Conservation (phyloP, 2,329 filamentous ascomycete species). For the Madurella fahalii region DNA sequence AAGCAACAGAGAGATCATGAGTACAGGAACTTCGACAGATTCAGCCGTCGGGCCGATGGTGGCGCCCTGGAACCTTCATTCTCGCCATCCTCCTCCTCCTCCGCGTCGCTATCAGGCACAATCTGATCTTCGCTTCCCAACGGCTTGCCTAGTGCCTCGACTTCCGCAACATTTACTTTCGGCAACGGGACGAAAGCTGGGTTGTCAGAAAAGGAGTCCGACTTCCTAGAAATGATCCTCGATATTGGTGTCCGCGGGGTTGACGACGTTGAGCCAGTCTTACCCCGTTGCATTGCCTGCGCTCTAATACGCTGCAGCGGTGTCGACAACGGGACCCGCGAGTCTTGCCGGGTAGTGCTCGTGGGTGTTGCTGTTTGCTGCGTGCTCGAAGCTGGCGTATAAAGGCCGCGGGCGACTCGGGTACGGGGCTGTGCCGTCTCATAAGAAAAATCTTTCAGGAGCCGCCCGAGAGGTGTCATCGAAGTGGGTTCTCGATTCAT, state of each 20-base stretch:
- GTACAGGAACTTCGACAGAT: constrained; percentile 49
- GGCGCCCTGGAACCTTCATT: constrained; percentile 25
- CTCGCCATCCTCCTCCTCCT: constrained; percentile 39
- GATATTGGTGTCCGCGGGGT: constrained; percentile 24
- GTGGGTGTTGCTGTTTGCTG: constrained; percentile 17
- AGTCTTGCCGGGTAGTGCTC: neutral
- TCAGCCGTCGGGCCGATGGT: constrained; percentile 32
- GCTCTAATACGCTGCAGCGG: constrained; percentile 52
- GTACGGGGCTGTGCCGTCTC: constrained; percentile 23
- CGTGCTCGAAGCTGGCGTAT: constrained; percentile 34
- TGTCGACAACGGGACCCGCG: constrained; percentile 33
- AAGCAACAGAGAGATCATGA: constrained; percentile 19
- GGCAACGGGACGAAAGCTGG: constrained; percentile 54
- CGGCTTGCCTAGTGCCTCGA: constrained; percentile 46
- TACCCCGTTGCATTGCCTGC: constrained; percentile 38
- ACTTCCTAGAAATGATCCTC: constrained; percentile 7
- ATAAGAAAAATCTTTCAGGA: constrained; percentile 29
- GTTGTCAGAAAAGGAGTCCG: constrained; percentile 38
- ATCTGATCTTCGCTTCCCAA: constrained; percentile 56
- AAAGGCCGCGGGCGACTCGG: constrained; percentile 39
- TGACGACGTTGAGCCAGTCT: constrained; percentile 22
- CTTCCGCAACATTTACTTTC: constrained; percentile 49
- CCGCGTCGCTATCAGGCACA: constrained; percentile 48
- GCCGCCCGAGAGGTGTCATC: constrained; percentile 23
- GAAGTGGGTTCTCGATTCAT: constrained; percentile 7